phyloP scores from a whole-genome alignment of 345 rosid species.

The Populus davidiana region DNA sequence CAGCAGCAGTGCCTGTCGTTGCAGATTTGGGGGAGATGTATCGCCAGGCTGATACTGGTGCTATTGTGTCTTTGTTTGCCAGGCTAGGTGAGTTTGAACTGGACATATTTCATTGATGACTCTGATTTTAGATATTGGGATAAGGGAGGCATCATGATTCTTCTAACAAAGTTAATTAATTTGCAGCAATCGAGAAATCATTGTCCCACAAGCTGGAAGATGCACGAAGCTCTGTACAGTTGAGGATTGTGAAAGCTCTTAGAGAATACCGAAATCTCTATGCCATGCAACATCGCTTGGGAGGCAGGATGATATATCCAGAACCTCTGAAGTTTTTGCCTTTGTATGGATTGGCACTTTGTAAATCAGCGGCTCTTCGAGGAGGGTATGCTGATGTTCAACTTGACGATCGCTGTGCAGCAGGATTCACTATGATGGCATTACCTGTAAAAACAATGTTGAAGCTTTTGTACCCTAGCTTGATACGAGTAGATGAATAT shows the following conservation, averaged over 20 bases:
- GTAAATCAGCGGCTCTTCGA: constrained; percentile 77
- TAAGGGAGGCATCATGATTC: not conserved
- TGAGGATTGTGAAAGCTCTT: constrained; percentile 84
- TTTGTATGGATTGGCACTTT: constrained; percentile 79
- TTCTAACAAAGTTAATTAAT: constrained; percentile 20
- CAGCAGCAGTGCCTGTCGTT: constrained; percentile 86
- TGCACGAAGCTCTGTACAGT: constrained; percentile 70
- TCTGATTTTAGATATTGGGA: constrained; percentile 16
- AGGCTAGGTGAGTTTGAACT: constrained; percentile 64
- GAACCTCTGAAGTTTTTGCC: constrained; percentile 81
- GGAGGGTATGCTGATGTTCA: constrained; percentile 87
- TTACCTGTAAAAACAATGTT: constrained; percentile 79
- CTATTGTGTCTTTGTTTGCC: constrained; percentile 74
- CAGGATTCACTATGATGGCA: constrained; percentile 94
- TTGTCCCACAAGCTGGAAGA: constrained; percentile 88
- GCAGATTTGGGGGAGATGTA: constrained; percentile 96
- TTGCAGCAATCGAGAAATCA: constrained; percentile 92
- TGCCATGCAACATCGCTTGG: constrained; percentile 93
- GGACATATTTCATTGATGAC: constrained; percentile 6
- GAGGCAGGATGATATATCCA: constrained; percentile 90
- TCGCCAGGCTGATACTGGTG: constrained; percentile 86
- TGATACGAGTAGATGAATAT: constrained; percentile 79
- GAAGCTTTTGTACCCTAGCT: constrained; percentile 83
- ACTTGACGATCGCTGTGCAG: constrained; percentile 94
- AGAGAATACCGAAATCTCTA: constrained; percentile 85